Percentiles rank a stretch among this genome's conserved stretches.
Evolutionary conservation across 1,139 yeast species (phyloP).

Genomic region (Pichia sp.): DNA sequence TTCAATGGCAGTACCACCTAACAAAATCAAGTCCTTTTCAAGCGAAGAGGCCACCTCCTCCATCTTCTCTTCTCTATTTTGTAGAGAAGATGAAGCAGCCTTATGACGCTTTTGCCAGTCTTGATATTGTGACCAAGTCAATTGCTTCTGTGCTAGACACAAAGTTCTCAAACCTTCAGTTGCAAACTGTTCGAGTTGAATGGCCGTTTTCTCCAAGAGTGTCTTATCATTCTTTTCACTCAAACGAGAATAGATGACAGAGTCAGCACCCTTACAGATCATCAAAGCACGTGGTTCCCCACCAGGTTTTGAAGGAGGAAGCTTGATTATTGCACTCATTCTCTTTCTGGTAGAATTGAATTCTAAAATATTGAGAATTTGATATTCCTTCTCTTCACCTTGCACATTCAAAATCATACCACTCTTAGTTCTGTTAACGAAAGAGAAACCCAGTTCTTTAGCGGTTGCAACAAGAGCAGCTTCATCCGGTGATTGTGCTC

Average conservation of each 20-base stretch:
- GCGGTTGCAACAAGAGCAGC: slow-evolving; percentile 94
- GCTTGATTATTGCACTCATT: slow-evolving; percentile 85
- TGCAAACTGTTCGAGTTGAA: slow-evolving; percentile 89
- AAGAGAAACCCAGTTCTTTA: slow-evolving; percentile 82
- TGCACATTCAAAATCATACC: slow-evolving; percentile 66
- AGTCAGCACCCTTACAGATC: slow-evolving; percentile 92
- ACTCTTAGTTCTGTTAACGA: slow-evolving; percentile 65
- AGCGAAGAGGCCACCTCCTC: slow-evolving; percentile 75
- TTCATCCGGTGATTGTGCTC: slow-evolving; percentile 99
- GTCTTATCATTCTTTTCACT: slow-evolving; percentile 34
- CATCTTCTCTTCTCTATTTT: slow-evolving; percentile 69
- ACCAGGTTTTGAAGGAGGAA: slow-evolving; percentile 40
- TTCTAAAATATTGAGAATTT: slow-evolving; percentile 69
- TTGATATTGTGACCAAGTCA: slow-evolving; percentile 52
- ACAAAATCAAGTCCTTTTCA: slow-evolving; percentile 60
- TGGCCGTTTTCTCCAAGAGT: slow-evolving; percentile 58
- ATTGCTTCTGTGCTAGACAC: slow-evolving; percentile 79
- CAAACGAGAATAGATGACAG: slow-evolving; percentile 75
- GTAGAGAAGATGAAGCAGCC: slow-evolving; percentile 68
- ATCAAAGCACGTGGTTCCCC: slow-evolving; percentile 45
- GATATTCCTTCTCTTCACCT: slow-evolving; percentile 66
- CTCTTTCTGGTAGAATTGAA: slow-evolving; percentile 92
- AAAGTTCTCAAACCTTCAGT: slow-evolving; percentile 93
- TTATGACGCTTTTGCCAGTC: slow-evolving; percentile 68
- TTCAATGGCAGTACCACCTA: slow-evolving; percentile 98